A percentile compares a stretch with the other conserved stretches of the same genome.
phyloP scores from a whole-genome alignment of 2,329 filamentous ascomycete species.

The Trematosphaeria pertusa region DNA sequence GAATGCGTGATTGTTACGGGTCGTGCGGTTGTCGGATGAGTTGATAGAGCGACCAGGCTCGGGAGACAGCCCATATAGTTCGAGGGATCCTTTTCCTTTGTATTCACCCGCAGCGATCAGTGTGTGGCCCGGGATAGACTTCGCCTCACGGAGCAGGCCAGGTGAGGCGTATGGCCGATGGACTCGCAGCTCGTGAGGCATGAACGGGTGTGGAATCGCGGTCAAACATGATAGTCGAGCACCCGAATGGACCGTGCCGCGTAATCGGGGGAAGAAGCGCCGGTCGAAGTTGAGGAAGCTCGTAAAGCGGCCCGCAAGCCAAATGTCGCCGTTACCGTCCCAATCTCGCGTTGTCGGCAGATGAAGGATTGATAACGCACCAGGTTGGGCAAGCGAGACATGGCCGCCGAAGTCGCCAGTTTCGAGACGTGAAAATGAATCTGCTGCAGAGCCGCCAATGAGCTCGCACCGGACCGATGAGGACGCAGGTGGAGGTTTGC shows the following conservation, averaged over 20 bases:
- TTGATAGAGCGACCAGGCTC: constrained; percentile 37
- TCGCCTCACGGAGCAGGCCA: constrained; percentile 62
- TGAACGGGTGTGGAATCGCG: constrained; percentile 71
- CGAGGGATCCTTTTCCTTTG: constrained; percentile 87
- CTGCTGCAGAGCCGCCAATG: constrained; percentile 32
- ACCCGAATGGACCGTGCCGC: constrained; percentile 82
- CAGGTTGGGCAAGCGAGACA: constrained; percentile 78
- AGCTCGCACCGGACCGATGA: constrained; percentile 33
- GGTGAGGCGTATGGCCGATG: constrained; percentile 61
- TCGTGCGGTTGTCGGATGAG: constrained; percentile 36
- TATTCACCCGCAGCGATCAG: constrained; percentile 88
- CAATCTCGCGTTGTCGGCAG: constrained; percentile 65
- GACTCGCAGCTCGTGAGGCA: constrained; percentile 67
- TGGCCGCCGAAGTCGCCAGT: constrained; percentile 63
- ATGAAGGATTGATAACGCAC: constrained; percentile 83
- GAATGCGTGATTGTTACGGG: constrained; percentile 51
- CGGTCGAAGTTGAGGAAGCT: constrained; percentile 89
- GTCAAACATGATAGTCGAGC: constrained; percentile 77
- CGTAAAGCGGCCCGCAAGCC: constrained; percentile 87
- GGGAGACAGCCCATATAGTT: constrained; percentile 75
- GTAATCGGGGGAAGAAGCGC: constrained; percentile 79
- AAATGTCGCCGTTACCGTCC: constrained; percentile 77
- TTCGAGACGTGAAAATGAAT: constrained; percentile 53
- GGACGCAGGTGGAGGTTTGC: constrained; percentile 48
- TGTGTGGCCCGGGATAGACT: constrained; percentile 64